These are phyloP conservation scores for Zoysia pacifica DNA, from an alignment of 176 grass and related monocot genomes.

Conservation along the genomic window DNA sequence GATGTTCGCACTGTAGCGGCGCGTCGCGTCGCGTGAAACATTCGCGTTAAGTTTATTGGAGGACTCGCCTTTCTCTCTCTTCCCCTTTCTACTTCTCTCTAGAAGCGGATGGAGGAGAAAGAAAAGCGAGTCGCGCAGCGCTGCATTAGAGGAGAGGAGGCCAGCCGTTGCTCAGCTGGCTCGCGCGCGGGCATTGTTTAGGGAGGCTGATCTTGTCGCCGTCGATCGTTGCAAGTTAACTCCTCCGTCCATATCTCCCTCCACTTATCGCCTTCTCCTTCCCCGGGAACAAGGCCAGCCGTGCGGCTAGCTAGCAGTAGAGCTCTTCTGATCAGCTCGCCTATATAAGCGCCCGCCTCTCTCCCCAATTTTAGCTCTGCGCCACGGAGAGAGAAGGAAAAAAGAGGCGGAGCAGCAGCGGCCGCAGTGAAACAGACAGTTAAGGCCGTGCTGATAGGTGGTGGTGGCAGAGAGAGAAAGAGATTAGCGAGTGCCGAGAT, in stretches of 20 bases:
- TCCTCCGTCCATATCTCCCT: not conserved
- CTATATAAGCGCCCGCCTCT: slow-evolving; percentile 52
- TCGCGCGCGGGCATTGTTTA: not conserved
- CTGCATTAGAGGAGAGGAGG: not conserved
- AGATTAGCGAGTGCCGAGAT: not conserved
- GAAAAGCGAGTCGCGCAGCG: not conserved
- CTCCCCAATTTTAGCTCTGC: slow-evolving; percentile 39
- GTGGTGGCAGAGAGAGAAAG: not conserved
- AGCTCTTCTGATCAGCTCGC: not conserved
- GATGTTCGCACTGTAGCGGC: not conserved
- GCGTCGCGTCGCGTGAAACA: not conserved
- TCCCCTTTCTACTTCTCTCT: not conserved
- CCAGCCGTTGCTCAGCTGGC: slow-evolving; percentile 28
- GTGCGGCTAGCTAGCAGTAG: too few relatives aligned
- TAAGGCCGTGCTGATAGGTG: slow-evolving; percentile 3
- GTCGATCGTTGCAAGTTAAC: slow-evolving; percentile 33
- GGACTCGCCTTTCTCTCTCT: too few relatives aligned
- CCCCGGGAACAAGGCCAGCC: not conserved
- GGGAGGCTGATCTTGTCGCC: not conserved
- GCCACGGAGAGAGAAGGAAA: not conserved
- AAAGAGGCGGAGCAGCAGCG: not conserved
- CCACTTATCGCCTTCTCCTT: not conserved
- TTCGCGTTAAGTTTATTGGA: not conserved
- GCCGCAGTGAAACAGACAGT: slow-evolving; percentile 9
- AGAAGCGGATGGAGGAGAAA: not conserved